Percentiles rank a stretch among this genome's conserved stretches.
phyloP scores from a whole-genome alignment of 2,329 filamentous ascomycete genomes.

The Aspergillus neotritici region DNA sequence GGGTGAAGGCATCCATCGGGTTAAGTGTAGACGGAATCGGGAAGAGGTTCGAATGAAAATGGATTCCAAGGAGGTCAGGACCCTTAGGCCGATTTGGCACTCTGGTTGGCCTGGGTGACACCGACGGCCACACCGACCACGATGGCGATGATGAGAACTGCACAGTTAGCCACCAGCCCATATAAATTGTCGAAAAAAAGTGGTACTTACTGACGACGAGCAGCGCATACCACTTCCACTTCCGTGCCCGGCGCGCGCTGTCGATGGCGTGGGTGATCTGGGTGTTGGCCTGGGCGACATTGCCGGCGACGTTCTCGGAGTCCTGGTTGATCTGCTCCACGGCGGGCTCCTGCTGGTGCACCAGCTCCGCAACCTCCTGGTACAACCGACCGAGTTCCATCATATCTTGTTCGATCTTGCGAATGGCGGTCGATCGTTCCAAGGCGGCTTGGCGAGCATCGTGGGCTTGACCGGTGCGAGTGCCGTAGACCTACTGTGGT shows the following conservation, averaged over 20 bases:
- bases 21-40: constrained; percentile 1
- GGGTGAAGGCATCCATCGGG: no score
- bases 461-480: constrained; percentile 64
- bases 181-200: neutral
- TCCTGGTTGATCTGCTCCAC: constrained; percentile 79
- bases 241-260: constrained; percentile 72
- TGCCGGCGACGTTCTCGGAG: constrained; percentile 75
- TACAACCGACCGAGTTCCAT: constrained; percentile 81
- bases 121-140: constrained; percentile 48
- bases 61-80: neutral
- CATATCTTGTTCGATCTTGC: constrained; percentile 89
- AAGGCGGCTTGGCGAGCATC: constrained; percentile 73
- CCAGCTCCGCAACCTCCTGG: constrained; percentile 78
- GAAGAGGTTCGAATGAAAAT: constrained; percentile 2
- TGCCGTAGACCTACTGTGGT: constrained; percentile 27
- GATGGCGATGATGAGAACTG: constrained; percentile 52
- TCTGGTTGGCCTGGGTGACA: constrained; percentile 33
- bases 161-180: constrained; percentile 10
- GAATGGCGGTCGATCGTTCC: constrained; percentile 77
- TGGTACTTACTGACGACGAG: constrained; percentile 59
- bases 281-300: constrained; percentile 78
- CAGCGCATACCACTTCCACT: constrained; percentile 97
- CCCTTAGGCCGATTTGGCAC: constrained; percentile 10
- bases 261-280: constrained; percentile 76
- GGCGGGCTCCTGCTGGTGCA: constrained; percentile 78